Evolutionary conservation across 345 rosid genomes (phyloP), one percentile per base, ranked within the genome.

Genomic region (Luvunga scandens): DNA sequence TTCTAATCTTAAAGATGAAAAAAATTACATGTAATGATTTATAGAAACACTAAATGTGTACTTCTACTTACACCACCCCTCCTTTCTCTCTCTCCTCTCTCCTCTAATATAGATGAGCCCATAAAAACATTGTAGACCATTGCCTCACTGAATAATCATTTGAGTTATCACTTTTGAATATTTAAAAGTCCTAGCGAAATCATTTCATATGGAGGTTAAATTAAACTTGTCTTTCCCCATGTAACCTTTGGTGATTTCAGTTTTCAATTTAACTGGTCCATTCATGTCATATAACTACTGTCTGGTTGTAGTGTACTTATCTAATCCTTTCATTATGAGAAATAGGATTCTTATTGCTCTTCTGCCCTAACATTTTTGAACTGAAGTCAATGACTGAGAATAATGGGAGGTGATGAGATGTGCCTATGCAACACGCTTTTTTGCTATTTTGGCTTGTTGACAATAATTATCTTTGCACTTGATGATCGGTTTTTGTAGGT

Each of bases 401-500:
- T 6, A 25, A 69, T 6, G 33, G 1, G 22, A 45, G 72, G 72
- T 30, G n/a, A 25, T 45, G 34, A 25, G 72, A 69, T 4, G 0
- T 69, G 34, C 34, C 34, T 25, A 4, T 25, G n/a, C 30, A 69
- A 69, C 50, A 1, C 18, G 21, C 22, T 53, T 53, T n/a, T 50
- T 18, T 16, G 56, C 18, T 50, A 50, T 50, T 53, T 73, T 12
- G 22, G 45, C 28, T 75, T 21, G 70, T 14, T 45, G 71, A 45
- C 24, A 45, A 63, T 72, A 36, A 75, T 66, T 28, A 50, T 18
- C 14, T 66, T 71, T 73, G 71, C 76, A 69, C 48, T 75, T 53
- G 2, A 68, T 75, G 67, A 55, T 27, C 59, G 38, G 31, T 77
- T 63, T 66, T 70, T 71, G 75, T 80, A 96, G 99, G 90, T 69